These are phyloP conservation scores for Clavariopsis aquatica DNA, from an alignment of 495 filamentous ascomycete species.

Conservation along the genomic window DNA sequence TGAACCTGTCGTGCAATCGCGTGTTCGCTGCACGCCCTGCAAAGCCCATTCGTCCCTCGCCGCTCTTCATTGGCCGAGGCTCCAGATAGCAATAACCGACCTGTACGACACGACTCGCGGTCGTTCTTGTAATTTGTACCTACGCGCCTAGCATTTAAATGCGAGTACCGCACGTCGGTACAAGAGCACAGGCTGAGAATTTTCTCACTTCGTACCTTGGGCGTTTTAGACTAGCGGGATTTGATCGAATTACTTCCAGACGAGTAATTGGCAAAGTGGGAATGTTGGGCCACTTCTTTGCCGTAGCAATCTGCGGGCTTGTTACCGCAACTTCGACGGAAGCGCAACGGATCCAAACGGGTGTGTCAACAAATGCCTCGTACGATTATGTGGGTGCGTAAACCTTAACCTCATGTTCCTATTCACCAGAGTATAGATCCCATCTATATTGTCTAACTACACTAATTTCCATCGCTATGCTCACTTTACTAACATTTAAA, in stretches of 20 bases:
- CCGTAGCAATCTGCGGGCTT: background rate
- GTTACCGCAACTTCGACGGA: slow-evolving; percentile 4
- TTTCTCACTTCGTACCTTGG: background rate
- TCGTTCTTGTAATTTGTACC: slow-evolving; percentile 4
- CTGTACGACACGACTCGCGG: slow-evolving; percentile 4
- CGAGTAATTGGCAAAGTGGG: background rate
- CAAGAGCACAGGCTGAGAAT: slow-evolving; percentile 4
- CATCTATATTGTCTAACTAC: background rate
- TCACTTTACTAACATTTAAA: slow-evolving; percentile 4
- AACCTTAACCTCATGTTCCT: background rate
- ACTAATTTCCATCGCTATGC: background rate
- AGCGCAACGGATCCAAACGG: slow-evolving; percentile 6
- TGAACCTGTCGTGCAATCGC: too few species aligned
- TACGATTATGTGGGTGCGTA: slow-evolving; percentile 14
- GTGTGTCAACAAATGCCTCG: slow-evolving; percentile 2
- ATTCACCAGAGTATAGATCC: background rate
- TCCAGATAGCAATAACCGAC: slow-evolving; percentile 1
- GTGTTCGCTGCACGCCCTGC: too few species aligned
- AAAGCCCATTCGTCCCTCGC: background rate
- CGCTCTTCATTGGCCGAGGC: slow-evolving; percentile 4
- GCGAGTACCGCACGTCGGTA: background rate
- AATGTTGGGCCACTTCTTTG: slow-evolving; percentile 6
- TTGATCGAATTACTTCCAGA: slow-evolving; percentile 6
- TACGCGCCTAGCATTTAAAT: background rate
- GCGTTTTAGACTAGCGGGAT: background rate